Percentiles rank a stretch among this genome's conserved stretches.
phyloP scores from a whole-genome alignment of 495 filamentous ascomycete species.

The Penicillium macrosclerotiorum region DNA sequence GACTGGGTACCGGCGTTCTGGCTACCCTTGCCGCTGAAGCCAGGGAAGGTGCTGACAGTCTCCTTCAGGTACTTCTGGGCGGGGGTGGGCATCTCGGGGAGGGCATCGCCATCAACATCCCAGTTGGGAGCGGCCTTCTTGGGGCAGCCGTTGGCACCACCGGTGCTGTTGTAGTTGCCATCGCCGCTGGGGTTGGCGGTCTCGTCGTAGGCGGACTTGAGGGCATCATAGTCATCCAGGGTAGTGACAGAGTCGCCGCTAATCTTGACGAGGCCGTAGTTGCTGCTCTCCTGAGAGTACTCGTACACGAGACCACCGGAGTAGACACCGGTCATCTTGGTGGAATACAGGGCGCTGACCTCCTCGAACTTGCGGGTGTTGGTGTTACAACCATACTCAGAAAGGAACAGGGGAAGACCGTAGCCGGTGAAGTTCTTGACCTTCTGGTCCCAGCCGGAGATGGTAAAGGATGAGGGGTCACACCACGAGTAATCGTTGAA shows the following conservation, averaged over 20 bases:
- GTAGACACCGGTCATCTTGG: conserved; percentile 86
- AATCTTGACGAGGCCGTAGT: conserved; percentile 77
- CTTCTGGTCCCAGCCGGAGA: conserved; percentile 87
- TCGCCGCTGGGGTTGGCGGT: conserved; percentile 67
- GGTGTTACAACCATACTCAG: conserved; percentile 88
- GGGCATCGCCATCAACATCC: conserved; percentile 63
- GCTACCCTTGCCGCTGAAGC: conserved; percentile 69
- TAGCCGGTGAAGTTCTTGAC: conserved; percentile 89
- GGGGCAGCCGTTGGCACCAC: conserved; percentile 68
- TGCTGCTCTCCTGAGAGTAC: conserved; percentile 75
- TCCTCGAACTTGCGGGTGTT: conserved; percentile 81
- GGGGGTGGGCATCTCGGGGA: conserved; percentile 72
- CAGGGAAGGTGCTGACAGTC: conserved; percentile 70
- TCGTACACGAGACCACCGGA: conserved; percentile 96
- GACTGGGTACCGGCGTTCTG: conserved; percentile 65
- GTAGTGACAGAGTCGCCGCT: conserved; percentile 53
- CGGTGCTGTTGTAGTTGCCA: conserved; percentile 72
- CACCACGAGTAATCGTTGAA: conserved; percentile 99
- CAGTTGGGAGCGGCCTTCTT: conserved; percentile 59
- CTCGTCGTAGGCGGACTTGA: conserved; percentile 61
- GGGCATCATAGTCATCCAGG: conserved; percentile 61
- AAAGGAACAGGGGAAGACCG: conserved; percentile 90
- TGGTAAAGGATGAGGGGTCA: conserved; percentile 70
- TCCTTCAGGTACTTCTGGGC: conserved; percentile 67
- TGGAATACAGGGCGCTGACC: conserved; percentile 74